Base-by-base conservation (phyloP, 2,329 filamentous ascomycete genomes). In the Rhynchosporium secalis region DNA sequence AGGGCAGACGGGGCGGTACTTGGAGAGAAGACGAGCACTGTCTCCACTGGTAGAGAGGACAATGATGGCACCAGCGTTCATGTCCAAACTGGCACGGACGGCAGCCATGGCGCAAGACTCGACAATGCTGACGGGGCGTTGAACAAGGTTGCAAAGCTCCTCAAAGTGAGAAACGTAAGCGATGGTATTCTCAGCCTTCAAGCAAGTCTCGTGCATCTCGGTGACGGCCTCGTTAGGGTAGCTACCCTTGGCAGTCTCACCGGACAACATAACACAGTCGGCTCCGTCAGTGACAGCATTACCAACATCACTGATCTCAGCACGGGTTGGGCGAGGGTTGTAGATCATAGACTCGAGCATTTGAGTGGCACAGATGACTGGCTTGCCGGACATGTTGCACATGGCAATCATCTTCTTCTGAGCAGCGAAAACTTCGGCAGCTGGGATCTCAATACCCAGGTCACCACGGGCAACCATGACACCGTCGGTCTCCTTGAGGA, bases 391-490 rank as follows among this genome's bases (percentile, higher is more conserved):
- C 76, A 97, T 88, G 84, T 99, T 99, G 87, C 95, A 99, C 88
- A 98, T 98, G 80, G 95, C 93, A 79, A 99, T 99, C 86, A 99
- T 93, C 91, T 99, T 99, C 90, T 99, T 99, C 85, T 99, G 95
- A 62, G 95, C 95, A 71, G 96, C 92, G 80, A 99, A 99, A 70
- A 99, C 95, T 84, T 99, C 95, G 68, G 94, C 92, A 65, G 95
- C 94, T 56, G 95, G 94, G 73, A 99, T 99, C 82, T 99, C 95
- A 73, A 99, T 99, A 83, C 95, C 95, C 69, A 96, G 82, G 76
- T 98, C 95, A 82, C 95, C 95, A 86, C 95, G 94, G 74, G 95
- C 95, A 71, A 99, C 95, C 95, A 99, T 99, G 82, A 99, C 93
- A 85, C 95, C 95, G 78, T 99, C 95, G 5, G 95, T 98, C 82